Conservation (phyloP, 106 monocot species). For the Cymbidium sinense region DNA sequence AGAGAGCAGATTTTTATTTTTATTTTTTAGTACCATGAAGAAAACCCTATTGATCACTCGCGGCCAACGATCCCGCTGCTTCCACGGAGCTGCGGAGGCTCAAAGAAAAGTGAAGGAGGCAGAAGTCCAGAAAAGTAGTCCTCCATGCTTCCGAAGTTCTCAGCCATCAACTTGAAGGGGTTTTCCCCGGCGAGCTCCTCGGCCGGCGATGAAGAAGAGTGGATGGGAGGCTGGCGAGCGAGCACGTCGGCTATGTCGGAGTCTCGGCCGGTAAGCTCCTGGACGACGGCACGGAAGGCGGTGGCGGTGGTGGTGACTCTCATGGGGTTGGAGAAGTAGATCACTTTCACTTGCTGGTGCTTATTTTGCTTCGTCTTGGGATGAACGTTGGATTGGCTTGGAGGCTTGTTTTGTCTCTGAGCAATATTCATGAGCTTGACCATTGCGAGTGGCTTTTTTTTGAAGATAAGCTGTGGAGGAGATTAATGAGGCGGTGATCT, state of each 20-base stretch:
- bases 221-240: neutral
- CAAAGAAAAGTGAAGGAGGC: neutral
- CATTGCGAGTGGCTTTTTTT: neutral
- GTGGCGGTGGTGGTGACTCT: slow-evolving; percentile 32
- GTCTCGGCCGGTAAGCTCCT: slow-evolving; percentile 65
- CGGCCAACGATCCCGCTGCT: too few species aligned
- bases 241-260: slow-evolving; percentile 38
- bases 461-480: neutral
- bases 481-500: neutral
- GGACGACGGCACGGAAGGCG: slow-evolving; percentile 53
- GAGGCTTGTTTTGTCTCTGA: neutral
- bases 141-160: neutral
- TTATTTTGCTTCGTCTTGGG: neutral
- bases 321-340: slow-evolving; percentile 71
- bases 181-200: neutral
- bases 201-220: neutral
- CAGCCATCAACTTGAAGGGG: neutral
- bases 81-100: too few species aligned
- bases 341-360: slow-evolving; percentile 38
- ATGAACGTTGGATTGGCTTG: too few species aligned
- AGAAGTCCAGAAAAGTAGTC: neutral
- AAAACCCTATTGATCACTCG: too few species aligned
- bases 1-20: too few species aligned
- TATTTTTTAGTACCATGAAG: too few species aligned
- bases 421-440: neutral